Evolutionary conservation across 805 yeast species (phyloP), one percentile per base, ranked within the genome.

Genomic region (Nakazawaea siamensis): DNA sequence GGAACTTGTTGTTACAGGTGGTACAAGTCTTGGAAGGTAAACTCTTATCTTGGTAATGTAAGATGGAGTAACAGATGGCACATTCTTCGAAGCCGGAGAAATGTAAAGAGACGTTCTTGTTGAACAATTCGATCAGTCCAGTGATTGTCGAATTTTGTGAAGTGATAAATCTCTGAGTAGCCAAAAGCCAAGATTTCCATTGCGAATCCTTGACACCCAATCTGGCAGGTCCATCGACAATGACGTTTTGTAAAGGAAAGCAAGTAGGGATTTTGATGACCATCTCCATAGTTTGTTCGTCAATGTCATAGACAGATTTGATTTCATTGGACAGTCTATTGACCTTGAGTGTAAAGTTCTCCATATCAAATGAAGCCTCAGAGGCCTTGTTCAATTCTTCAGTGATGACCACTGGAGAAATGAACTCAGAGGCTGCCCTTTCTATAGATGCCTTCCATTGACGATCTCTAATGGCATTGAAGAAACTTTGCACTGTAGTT

Each of bases 1-100:
- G 99, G 66, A 88, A 92, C 54, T 82, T 85, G 65, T 92, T 90
- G 50, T 76, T 76, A 68, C 99, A 92, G 0, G 95, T 87, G 12
- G 80, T 66, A 59, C 99, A 92, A 3, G 70, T 70, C 58, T 86
- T 88, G 33, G 86, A 76, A 5, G 99, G 98, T 39, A 92, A 67
- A 6, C 95, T 80, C 48, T 83, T 84, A 50, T 87, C 96, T 42
- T 82, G 87, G 11, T 68, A 69, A 51, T 88, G 95, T 43, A 92
- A 61, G 38, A 90, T 80, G 12, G 95, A 82, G 55, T 92, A 92
- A 55, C 99, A 92, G 46, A 92, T 87, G 3, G 97, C 95, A 68
- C 99, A 92, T 41, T 90, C 97, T 49, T 86, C 96, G 44, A 85
- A 87, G 0, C 96, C 96, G 7, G 88, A 82, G 55, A 94, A 88